Evolutionary conservation across 108 stramenopile genomes (phyloP).

Genomic region (Pseudonitzschia multistriata): DNA sequence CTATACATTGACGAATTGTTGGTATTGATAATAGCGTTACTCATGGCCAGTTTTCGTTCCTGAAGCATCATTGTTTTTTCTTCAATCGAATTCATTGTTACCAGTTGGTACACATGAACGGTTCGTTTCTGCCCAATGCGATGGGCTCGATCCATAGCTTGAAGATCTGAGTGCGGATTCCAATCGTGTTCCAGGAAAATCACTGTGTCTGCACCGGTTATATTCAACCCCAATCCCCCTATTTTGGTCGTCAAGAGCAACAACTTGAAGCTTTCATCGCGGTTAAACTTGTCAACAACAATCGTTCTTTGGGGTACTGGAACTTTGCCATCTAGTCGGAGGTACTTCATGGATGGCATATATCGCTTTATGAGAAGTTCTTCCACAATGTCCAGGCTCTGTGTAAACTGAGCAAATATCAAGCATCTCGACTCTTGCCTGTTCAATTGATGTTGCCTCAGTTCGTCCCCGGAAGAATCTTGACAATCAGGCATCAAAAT

Average conservation of each 20-base stretch:
- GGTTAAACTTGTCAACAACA: conserved; percentile 79
- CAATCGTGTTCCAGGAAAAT: conserved; percentile 84
- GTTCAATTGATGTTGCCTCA: conserved; percentile 3
- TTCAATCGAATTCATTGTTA: conserved; percentile 86
- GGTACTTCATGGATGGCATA: conserved; percentile 68
- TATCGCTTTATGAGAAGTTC: conserved; percentile 63
- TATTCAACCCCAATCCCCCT: conserved; percentile 81
- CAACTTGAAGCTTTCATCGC: conserved; percentile 57
- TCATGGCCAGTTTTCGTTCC: conserved; percentile 64
- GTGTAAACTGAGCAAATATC: conserved; percentile 84
- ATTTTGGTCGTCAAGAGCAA: conserved; percentile 82
- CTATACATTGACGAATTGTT: conserved; percentile 87
- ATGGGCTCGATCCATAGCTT: conserved; percentile 76
- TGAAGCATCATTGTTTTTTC: conserved; percentile 88
- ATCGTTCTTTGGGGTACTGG: conserved; percentile 48
- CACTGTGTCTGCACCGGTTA: conserved; percentile 84
- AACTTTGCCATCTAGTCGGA: conserved; percentile 79
- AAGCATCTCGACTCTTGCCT: conserved; percentile 54
- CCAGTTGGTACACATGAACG: conserved; percentile 91
- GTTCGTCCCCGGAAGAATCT: neutral
- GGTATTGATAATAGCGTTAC: conserved; percentile 80
- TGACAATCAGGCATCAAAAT: neutral
- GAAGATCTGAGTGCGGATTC: conserved; percentile 79
- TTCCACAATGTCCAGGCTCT: conserved; percentile 84
- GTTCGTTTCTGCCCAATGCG: conserved; percentile 77